phyloP scores from a whole-genome alignment of 2,329 filamentous ascomycete species.

The Colletotrichum viniferum region DNA sequence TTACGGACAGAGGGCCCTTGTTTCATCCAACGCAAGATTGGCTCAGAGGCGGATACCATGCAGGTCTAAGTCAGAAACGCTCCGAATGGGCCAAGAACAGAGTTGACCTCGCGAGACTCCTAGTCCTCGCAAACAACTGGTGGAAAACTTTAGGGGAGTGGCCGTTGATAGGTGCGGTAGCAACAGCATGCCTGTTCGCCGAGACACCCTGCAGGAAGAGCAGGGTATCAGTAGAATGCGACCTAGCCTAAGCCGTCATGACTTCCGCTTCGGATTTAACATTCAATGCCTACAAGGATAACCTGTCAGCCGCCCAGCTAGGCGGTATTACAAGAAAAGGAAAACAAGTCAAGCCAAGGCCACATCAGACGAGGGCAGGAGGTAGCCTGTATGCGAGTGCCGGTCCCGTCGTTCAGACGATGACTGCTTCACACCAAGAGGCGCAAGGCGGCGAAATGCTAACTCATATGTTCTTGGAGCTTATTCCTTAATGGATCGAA shows the following conservation, averaged over 20 bases:
- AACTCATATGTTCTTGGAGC: no score
- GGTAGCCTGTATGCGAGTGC: not conserved
- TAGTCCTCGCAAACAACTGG: not conserved
- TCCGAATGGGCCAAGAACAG: not conserved
- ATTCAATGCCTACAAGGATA: not conserved
- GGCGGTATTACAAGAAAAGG: not conserved
- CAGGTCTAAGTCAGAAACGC: not conserved
- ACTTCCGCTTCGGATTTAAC: not conserved
- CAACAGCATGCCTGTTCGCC: not conserved
- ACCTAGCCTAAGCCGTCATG: not conserved
- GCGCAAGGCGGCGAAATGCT: no score
- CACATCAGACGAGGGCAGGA: not conserved
- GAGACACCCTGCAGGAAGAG: not conserved
- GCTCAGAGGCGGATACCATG: not conserved
- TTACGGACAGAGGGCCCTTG: not conserved
- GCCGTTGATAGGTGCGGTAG: not conserved
- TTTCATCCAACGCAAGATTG: not conserved
- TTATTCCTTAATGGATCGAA: no score
- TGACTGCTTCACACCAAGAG: no score
- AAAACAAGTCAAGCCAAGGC: not conserved
- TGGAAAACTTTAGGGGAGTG: not conserved
- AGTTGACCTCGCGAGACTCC: not conserved
- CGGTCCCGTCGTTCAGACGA: not conserved
- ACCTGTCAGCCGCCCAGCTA: not conserved
- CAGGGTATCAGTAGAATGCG: not conserved